Percentiles rank a stretch among this genome's conserved stretches.
phyloP scores from a whole-genome alignment of 768 basidiomycete species.

The Gloeopeniophorella convolvens region DNA sequence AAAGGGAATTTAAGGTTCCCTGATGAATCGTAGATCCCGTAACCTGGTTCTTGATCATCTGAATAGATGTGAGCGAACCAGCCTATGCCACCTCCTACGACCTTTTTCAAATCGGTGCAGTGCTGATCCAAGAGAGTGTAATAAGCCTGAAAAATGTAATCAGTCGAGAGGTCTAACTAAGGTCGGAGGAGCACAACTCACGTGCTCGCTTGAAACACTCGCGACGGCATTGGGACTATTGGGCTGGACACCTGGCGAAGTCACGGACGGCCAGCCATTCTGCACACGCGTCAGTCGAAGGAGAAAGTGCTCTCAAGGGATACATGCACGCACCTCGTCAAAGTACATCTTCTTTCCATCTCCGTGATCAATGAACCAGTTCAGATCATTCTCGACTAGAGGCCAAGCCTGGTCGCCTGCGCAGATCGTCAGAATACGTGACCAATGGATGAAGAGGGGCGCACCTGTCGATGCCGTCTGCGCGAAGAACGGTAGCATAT shows the following conservation, averaged over 20 bases:
- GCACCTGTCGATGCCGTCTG: slow-evolving; percentile 48
- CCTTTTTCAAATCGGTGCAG: slow-evolving; percentile 56
- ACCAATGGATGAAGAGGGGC: slow-evolving; percentile 8
- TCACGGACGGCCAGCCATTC: slow-evolving; percentile 76
- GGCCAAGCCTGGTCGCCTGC: slow-evolving; percentile 58
- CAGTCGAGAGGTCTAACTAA: background rate
- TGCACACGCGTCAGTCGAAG: slow-evolving; percentile 24
- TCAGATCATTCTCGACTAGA: slow-evolving; percentile 47
- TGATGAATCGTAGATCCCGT: slow-evolving; percentile 53
- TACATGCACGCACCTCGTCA: slow-evolving; percentile 44
- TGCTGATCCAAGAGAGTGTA: slow-evolving; percentile 58
- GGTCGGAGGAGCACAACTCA: slow-evolving; percentile 22
- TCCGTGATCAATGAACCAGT: slow-evolving; percentile 63
- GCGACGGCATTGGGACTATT: slow-evolving; percentile 59
- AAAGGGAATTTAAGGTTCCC: slow-evolving; percentile 60
- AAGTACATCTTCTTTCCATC: slow-evolving; percentile 70
- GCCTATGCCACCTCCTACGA: slow-evolving; percentile 60
- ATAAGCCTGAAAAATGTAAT: slow-evolving; percentile 41
- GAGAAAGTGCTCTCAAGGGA: background rate
- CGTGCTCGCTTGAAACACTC: slow-evolving; percentile 52
- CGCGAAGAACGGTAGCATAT: slow-evolving; percentile 69
- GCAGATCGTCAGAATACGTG: background rate
- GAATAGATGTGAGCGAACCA: slow-evolving; percentile 84
- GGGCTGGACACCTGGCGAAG: slow-evolving; percentile 53
- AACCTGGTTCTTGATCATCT: slow-evolving; percentile 58